Evolutionary conservation across 805 yeast genomes (phyloP), one percentile per base, ranked within the genome.

Genomic region (Candida silvicultrix): DNA sequence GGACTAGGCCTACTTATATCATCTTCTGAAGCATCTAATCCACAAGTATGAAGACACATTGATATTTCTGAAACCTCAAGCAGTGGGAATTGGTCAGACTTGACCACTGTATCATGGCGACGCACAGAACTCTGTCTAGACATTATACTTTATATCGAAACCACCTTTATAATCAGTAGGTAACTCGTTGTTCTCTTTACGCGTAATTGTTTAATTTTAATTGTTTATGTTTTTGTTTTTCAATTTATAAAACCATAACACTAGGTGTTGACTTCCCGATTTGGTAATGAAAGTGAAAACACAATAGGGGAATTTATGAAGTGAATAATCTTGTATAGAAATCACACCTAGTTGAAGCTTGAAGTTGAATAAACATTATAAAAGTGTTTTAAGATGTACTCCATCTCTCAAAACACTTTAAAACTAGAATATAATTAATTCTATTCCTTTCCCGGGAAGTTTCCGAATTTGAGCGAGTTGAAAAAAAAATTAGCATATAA

Each of bases 61-160:
- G 81, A 74, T 19, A 84, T 68, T 55, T 84, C 89, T 35, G 74
- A 66, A 37, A 73, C 61, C 22, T 80, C 85, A n/a, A 83, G 68
- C 5, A 81, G 51, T 0, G 89, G 89, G 58, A 83, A 83, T 28
- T 73, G 71, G 52, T 78, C 84, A 28, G 62, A 63, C 38, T 64
- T 65, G 59, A 63, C 57, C 28, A 63, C 57, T 22, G 45, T 44
- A n/a, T 52, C 54, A 11, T 42, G 47, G 16, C 48, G 47, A 43
- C 54, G 49, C 31, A 47, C 46, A 1, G 53, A 50, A 49, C 53
- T 49, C 32, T 45, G 50, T 36, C 53, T 53, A 20, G 55, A 52
- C 55, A 52, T 51, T 32, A 28, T 28, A n/a, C n/a, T n/a, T n/a
- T n/a, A n/a, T n/a, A n/a, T n/a, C n/a, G n/a, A n/a, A n/a, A n/a